phyloP scores from a whole-genome alignment of 2,329 filamentous ascomycete genomes.

The Ceratocystis cubensis region DNA sequence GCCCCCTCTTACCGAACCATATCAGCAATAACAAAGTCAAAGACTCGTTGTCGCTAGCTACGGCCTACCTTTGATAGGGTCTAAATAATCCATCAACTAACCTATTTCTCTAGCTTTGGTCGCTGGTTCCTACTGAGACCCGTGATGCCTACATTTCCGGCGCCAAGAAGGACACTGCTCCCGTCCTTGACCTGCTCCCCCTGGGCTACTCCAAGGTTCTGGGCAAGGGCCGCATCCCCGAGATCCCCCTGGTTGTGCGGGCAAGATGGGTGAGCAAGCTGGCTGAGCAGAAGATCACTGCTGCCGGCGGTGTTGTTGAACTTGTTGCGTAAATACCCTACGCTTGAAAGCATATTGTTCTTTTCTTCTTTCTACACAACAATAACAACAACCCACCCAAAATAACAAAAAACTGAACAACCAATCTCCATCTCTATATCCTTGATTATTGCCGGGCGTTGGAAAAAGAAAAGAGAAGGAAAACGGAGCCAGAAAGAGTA shows the following conservation, averaged over 20 bases:
- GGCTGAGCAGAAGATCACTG: conserved; percentile 98
- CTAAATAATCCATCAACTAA: conserved; percentile 25
- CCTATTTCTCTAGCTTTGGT: conserved; percentile 59
- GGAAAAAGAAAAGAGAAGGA: neutral
- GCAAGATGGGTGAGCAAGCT: conserved; percentile 91
- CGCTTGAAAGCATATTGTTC: conserved; percentile 20
- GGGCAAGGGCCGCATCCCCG: conserved; percentile 91
- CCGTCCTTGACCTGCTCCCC: conserved; percentile 93
- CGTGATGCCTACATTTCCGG: conserved; percentile 82
- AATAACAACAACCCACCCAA: conserved; percentile 21
- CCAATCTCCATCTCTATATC: conserved; percentile 1
- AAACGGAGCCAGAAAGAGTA: conserved; percentile 4
- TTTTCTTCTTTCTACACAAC: conserved; percentile 19
- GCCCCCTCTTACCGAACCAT: conserved; percentile 5
- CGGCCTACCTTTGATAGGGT: neutral
- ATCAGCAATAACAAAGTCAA: neutral
- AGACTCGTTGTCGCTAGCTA: neutral
- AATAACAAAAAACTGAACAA: conserved; percentile 22
- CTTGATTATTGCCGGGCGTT: neutral
- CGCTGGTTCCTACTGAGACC: conserved; percentile 82
- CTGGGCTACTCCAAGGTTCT: conserved; percentile 98
- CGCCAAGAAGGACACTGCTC: conserved; percentile 75
- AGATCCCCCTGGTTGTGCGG: conserved; percentile 86
- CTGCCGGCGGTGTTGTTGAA: conserved; percentile 91
- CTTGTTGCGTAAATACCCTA: conserved; percentile 59